Percentiles rank a stretch among this genome's conserved stretches.
Evolutionary conservation across 257 asterid genomes (phyloP).

Genomic region (Eucommia ulmoides): DNA sequence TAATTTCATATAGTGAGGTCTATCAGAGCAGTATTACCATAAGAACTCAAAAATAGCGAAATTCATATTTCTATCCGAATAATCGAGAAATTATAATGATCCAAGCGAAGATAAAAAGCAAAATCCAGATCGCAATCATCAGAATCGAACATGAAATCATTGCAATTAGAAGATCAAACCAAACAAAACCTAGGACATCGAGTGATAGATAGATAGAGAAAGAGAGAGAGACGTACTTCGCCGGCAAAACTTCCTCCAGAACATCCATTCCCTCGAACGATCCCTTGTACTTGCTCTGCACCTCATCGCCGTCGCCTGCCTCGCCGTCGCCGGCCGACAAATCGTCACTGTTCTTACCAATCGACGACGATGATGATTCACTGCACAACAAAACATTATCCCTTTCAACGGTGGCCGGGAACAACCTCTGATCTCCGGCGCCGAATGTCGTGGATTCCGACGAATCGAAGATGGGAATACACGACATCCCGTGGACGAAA

Average conservation of each 20-base stretch:
- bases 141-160: too few relatives aligned
- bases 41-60: too few relatives aligned
- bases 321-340: slow-evolving; percentile 11
- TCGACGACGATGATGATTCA: slow-evolving; percentile 18
- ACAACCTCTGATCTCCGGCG: slow-evolving; percentile 10
- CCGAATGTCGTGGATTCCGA: not conserved
- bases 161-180: too few relatives aligned
- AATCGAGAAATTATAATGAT: too few relatives aligned
- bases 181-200: too few relatives aligned
- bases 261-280: slow-evolving; percentile 23
- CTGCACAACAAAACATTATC: not conserved
- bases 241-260: slow-evolving; percentile 34
- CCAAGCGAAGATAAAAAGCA: too few relatives aligned
- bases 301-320: slow-evolving; percentile 24
- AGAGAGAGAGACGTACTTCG: slow-evolving; percentile 26
- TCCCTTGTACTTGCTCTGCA: slow-evolving; percentile 26
- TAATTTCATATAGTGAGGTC: too few relatives aligned
- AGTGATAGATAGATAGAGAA: too few relatives aligned
- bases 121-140: too few relatives aligned
- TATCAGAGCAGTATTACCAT: too few relatives aligned
- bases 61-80: too few relatives aligned
- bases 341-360: slow-evolving; percentile 31
- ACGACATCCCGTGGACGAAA: slow-evolving; percentile 9
- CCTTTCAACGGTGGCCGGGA: slow-evolving; percentile 1
- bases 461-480: slow-evolving; percentile 6